These are phyloP conservation scores for Talaromyces thailandensis DNA, from an alignment of 495 filamentous ascomycete genomes.

Conservation along the genomic window DNA sequence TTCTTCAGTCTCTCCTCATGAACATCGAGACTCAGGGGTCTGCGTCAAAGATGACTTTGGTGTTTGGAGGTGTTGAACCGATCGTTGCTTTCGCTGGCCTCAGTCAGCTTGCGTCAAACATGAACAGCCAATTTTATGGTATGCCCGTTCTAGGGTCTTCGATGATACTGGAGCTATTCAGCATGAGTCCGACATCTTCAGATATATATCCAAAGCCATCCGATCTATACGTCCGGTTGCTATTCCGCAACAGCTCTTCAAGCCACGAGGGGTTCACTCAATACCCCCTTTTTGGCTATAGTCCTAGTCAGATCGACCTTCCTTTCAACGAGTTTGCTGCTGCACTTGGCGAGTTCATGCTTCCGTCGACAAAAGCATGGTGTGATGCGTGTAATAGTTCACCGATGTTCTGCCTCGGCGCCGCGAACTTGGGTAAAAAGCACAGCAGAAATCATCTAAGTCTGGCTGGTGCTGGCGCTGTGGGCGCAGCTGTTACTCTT, in stretches of 20 bases:
- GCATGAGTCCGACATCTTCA: constrained; percentile 35
- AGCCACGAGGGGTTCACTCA: constrained; percentile 27
- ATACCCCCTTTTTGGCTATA: constrained; percentile 61
- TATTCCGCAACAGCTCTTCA: constrained; percentile 58
- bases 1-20: constrained; percentile 44
- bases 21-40: constrained; percentile 34
- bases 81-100: constrained; percentile 72
- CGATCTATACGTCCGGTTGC: constrained; percentile 64
- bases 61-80: constrained; percentile 63
- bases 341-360: constrained; percentile 50
- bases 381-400: constrained; percentile 58
- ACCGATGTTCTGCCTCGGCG: constrained; percentile 48
- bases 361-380: constrained; percentile 55
- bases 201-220: constrained; percentile 40
- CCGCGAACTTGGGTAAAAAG: constrained; percentile 14
- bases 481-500: constrained; percentile 40
- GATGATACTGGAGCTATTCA: constrained; percentile 70
- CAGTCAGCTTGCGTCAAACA: constrained; percentile 40
- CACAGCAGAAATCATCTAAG: constrained; percentile 7
- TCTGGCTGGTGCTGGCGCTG: constrained; percentile 44
- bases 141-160: constrained; percentile 60
- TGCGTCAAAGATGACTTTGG: constrained; percentile 47
- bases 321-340: constrained; percentile 54
- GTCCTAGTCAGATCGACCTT: constrained; percentile 39
- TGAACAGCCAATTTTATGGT: constrained; percentile 55